Conservation (phyloP, 805 yeast species). For the Tetrapisispora taiwanensis region DNA sequence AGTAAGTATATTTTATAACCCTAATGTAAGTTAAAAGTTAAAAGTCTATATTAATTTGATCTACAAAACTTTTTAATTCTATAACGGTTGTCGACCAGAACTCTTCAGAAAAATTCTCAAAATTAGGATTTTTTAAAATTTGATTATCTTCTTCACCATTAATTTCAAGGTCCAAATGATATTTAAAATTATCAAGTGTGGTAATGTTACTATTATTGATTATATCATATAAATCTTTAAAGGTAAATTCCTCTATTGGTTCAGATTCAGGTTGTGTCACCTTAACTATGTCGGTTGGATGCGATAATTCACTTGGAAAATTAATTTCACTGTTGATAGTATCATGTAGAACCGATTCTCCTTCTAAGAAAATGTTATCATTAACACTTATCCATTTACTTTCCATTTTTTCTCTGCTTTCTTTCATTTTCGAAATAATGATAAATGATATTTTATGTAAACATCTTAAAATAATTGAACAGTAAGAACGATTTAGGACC, state of each 20-base stretch:
- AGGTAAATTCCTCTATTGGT: neutral
- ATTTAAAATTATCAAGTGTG: neutral
- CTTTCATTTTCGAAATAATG: slow-evolving; percentile 7
- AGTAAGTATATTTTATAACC: no score
- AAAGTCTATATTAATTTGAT: neutral
- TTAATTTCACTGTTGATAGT: neutral
- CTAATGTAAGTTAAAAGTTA: no score
- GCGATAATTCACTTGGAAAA: neutral
- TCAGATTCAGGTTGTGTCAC: no score
- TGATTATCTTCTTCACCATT: no score
- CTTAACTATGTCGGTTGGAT: no score
- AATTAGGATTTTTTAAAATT: neutral
- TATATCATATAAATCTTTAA: neutral
- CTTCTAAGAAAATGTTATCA: neutral
- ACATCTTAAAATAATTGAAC: slow-evolving; percentile 4
- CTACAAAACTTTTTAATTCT: slow-evolving; percentile 9
- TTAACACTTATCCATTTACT: slow-evolving; percentile 2
- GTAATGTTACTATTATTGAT: neutral
- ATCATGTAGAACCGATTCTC: neutral
- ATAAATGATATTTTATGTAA: slow-evolving; percentile 6
- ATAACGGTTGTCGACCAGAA: slow-evolving; percentile 13
- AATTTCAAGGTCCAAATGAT: neutral
- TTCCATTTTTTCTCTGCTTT: slow-evolving; percentile 8
- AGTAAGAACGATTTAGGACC: slow-evolving; percentile 4
- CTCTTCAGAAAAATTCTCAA: slow-evolving; percentile 8